Conservation (phyloP, 2,329 filamentous ascomycete genomes). For the Septoria petroselini region DNA sequence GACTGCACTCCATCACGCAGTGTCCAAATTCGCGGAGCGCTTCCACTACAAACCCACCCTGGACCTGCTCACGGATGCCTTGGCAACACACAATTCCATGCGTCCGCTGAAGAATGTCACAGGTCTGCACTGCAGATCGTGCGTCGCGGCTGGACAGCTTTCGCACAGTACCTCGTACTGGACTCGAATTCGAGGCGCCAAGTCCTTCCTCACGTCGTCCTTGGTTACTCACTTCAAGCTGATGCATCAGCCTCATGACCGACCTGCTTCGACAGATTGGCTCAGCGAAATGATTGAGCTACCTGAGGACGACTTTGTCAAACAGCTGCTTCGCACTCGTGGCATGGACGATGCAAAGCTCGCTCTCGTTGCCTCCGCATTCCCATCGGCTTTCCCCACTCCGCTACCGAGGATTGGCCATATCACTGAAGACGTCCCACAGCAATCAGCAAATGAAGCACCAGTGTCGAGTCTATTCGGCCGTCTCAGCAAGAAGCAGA, state of each 20-base stretch:
- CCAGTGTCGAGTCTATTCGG: constrained; percentile 27
- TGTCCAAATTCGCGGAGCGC: constrained; percentile 55
- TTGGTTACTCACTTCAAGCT: constrained; percentile 60
- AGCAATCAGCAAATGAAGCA: constrained; percentile 16
- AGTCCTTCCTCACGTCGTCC: constrained; percentile 49
- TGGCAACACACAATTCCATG: constrained; percentile 42
- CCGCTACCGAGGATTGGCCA: constrained; percentile 45
- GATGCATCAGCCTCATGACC: constrained; percentile 47
- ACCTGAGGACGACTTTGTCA: constrained; percentile 52
- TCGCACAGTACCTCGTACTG: constrained; percentile 37
- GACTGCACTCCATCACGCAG: constrained; percentile 61
- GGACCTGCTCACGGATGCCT: constrained; percentile 51
- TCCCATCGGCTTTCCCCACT: constrained; percentile 41
- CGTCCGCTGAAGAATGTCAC: constrained; percentile 45
- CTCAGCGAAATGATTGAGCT: constrained; percentile 60
- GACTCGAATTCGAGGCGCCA: constrained; percentile 40
- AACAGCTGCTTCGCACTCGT: constrained; percentile 49
- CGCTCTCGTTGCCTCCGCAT: constrained; percentile 33
- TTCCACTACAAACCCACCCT: constrained; percentile 59
- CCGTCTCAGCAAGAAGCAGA: constrained; percentile 33
- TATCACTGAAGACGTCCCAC: constrained; percentile 31
- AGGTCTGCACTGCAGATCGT: constrained; percentile 44
- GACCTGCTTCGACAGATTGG: constrained; percentile 51
- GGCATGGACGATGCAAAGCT: constrained; percentile 58
- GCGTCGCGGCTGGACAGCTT: constrained; percentile 27